Percentiles rank a stretch among this genome's conserved stretches.
Evolutionary conservation across 164 flowering plant genomes (phyloP).

Genomic region (Macadamia integrifolia): DNA sequence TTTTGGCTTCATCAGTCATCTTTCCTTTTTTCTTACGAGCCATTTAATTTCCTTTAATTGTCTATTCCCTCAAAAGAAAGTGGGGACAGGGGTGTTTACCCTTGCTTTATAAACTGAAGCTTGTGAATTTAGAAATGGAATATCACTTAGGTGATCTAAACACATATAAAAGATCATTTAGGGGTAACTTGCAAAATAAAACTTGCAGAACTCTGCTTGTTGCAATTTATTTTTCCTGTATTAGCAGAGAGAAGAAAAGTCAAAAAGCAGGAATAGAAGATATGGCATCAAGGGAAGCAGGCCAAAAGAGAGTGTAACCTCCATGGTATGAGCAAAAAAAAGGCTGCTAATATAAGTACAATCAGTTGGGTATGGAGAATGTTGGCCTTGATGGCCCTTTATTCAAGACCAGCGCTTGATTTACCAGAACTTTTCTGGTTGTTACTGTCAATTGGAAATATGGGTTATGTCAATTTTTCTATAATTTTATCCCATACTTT

Average conservation of each 20-base stretch:
- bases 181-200: neutral
- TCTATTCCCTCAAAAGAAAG: too few relatives aligned
- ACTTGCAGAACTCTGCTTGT: neutral
- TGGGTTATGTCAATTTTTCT: neutral
- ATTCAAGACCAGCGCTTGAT: neutral
- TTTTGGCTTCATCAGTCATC: too few relatives aligned
- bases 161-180: too few relatives aligned
- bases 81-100: too few relatives aligned
- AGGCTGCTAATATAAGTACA: neutral
- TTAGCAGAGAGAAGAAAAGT: neutral
- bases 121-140: too few relatives aligned
- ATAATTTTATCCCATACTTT: neutral
- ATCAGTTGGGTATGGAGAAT: neutral
- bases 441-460: too few relatives aligned
- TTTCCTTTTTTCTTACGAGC: too few relatives aligned
- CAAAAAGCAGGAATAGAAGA: neutral
- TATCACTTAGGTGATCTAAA: too few relatives aligned
- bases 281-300: neutral
- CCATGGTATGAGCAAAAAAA: neutral
- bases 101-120: too few relatives aligned
- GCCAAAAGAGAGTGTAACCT: neutral
- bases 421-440: neutral
- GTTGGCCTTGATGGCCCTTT: neutral
- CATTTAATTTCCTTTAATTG: too few relatives aligned
- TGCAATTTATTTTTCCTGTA: too few relatives aligned